Evolutionary conservation across 148 eudicot species (phyloP).

Genomic region (Euryodendron excelsum): DNA sequence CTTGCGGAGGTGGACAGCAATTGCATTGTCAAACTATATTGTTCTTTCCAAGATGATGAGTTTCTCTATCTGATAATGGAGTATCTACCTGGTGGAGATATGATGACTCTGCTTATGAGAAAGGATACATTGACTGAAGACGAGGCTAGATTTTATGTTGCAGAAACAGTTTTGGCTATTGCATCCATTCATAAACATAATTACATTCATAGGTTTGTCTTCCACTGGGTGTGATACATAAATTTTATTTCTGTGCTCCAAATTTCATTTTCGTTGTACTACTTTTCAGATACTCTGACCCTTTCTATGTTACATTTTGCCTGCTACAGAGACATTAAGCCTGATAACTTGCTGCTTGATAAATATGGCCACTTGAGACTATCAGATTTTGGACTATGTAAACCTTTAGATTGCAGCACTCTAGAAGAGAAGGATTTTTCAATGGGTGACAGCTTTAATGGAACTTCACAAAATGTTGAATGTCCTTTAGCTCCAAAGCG

Average conservation of each 20-base stretch:
- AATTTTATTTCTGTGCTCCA: not conserved
- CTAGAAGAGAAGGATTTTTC: constrained; percentile 85
- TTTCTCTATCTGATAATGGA: constrained; percentile 94
- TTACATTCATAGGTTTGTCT: constrained; percentile 80
- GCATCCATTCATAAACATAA: constrained; percentile 96
- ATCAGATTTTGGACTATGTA: constrained; percentile 95
- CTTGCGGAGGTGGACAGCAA: constrained; percentile 99
- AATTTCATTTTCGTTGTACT: not conserved
- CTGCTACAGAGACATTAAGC: constrained; percentile 88
- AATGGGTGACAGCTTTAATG: constrained; percentile 36
- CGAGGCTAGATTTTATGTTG: constrained; percentile 91
- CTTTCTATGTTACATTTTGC: constrained; percentile 13
- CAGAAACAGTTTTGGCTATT: constrained; percentile 94
- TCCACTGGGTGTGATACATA: constrained; percentile 14
- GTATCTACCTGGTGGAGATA: constrained; percentile 98
- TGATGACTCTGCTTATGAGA: constrained; percentile 99
- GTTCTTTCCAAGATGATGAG: constrained; percentile 97
- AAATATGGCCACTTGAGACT: constrained; percentile 80
- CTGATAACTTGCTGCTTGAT: constrained; percentile 97
- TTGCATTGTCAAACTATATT: constrained; percentile 95
- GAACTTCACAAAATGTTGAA: constrained; percentile 50
- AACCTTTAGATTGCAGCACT: constrained; percentile 93
- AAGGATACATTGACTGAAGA: constrained; percentile 92
- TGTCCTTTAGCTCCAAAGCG: constrained; percentile 70
- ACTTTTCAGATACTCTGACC: not conserved